These are phyloP conservation scores for Candida railenensis DNA, from an alignment of 805 yeast genomes.

Conservation along the genomic window DNA sequence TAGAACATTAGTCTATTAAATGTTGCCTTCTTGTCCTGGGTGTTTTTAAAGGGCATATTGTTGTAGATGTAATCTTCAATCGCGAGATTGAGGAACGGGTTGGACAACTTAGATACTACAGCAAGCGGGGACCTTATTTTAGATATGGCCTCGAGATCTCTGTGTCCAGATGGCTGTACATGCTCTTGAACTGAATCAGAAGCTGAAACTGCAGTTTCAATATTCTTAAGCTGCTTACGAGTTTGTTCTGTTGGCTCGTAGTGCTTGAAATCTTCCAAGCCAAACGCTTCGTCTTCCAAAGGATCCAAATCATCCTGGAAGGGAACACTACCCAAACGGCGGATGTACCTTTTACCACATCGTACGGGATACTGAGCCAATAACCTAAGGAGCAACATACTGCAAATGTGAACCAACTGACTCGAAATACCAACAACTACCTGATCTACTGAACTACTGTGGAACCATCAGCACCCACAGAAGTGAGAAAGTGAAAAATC, in stretches of 20 bases:
- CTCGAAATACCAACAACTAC: background rate
- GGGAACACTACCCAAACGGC: slow-evolving; percentile 25
- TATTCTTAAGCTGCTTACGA: no score
- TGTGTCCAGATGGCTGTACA: no score
- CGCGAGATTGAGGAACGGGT: slow-evolving; percentile 79
- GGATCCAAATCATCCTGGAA: slow-evolving; percentile 38
- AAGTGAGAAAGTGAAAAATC: background rate
- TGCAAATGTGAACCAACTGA: no score
- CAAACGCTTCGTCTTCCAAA: slow-evolving; percentile 34
- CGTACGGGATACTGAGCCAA: background rate
- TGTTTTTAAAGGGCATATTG: slow-evolving; percentile 48
- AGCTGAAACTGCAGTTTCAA: background rate
- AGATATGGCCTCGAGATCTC: background rate
- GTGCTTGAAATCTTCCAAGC: slow-evolving; percentile 37
- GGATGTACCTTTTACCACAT: background rate
- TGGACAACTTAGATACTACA: slow-evolving; percentile 53
- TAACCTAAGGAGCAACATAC: background rate
- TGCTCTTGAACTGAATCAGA: background rate
- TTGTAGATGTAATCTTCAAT: slow-evolving; percentile 77
- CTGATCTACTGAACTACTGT: background rate
- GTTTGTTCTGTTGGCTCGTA: slow-evolving; percentile 16
- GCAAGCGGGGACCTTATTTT: slow-evolving; percentile 43
- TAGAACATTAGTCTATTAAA: slow-evolving; percentile 67
- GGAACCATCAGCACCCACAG: background rate
- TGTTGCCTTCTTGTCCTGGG: slow-evolving; percentile 5